Evolutionary conservation across 192 early-diverging fungal genomes (phyloP).

Genomic region (Rhizoclosmatium globosum): DNA sequence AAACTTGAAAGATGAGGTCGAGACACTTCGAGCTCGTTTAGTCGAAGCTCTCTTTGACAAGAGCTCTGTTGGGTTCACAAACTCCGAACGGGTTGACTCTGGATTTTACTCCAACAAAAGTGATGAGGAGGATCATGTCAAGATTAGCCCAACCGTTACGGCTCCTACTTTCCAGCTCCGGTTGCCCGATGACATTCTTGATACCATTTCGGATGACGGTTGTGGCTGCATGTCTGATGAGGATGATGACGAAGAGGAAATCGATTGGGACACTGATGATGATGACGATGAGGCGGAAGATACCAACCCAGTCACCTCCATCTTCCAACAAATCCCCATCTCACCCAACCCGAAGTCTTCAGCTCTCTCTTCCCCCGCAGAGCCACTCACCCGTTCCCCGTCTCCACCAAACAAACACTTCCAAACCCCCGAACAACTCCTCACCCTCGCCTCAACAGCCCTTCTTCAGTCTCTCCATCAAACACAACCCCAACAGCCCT

Average conservation of each 20-base stretch:
- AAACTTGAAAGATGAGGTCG: conserved; percentile 16
- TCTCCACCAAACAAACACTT: neutral
- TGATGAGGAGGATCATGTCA: neutral
- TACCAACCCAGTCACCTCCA: neutral
- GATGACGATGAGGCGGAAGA: neutral
- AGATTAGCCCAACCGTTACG: neutral
- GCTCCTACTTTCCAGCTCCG: neutral
- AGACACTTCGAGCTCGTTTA: neutral
- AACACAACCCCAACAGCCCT: neutral
- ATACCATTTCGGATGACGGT: neutral
- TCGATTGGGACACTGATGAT: neutral
- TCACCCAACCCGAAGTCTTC: neutral
- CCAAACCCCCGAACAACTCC: conserved; percentile 2
- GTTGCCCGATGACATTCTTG: neutral
- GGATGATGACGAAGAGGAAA: neutral
- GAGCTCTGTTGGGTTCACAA: neutral
- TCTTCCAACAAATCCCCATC: neutral
- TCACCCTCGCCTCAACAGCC: neutral
- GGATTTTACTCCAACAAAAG: neutral
- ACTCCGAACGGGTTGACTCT: neutral
- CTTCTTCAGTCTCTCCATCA: conserved; percentile 8
- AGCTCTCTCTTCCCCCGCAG: neutral
- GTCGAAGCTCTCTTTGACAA: conserved; percentile 5
- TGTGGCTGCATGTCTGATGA: neutral
- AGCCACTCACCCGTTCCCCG: neutral